Percentiles rank a stretch among this genome's conserved stretches.
phyloP scores from a whole-genome alignment of 2,329 filamentous ascomycete genomes.

The Cercospora brassicicola region DNA sequence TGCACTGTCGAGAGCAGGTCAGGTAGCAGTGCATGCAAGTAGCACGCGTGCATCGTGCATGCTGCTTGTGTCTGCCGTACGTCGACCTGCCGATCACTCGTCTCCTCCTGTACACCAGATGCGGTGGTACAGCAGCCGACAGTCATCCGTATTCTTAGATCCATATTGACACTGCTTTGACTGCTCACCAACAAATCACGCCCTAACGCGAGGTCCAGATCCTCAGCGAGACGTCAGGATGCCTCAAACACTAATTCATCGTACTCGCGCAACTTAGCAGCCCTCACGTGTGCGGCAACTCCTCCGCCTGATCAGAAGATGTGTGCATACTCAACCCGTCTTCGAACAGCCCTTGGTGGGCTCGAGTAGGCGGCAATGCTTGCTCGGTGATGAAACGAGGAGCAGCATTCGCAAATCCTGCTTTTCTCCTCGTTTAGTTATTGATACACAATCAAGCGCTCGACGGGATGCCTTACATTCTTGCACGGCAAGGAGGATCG shows the following conservation, averaged over 20 bases:
- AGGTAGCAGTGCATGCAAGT: conserved; percentile 8
- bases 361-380: background rate
- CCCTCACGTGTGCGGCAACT: background rate
- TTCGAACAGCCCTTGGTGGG: background rate
- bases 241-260: background rate
- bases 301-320: background rate
- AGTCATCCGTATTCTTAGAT: background rate
- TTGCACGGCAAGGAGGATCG: conserved; percentile 11
- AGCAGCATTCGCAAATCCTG: background rate
- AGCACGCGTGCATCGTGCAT: conserved; percentile 7
- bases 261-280: background rate
- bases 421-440: background rate
- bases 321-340: background rate
- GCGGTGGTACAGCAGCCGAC: background rate
- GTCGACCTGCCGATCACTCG: background rate
- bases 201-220: background rate
- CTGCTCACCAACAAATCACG: background rate
- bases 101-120: background rate
- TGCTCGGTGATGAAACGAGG: background rate
- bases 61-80: background rate
- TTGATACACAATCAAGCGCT: background rate
- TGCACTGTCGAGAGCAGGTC: background rate
- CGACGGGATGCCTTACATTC: conserved; percentile 4
- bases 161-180: background rate
- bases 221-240: background rate